These are phyloP conservation scores for Senna tora DNA, from an alignment of 306 rosid genomes.

Conservation along the genomic window DNA sequence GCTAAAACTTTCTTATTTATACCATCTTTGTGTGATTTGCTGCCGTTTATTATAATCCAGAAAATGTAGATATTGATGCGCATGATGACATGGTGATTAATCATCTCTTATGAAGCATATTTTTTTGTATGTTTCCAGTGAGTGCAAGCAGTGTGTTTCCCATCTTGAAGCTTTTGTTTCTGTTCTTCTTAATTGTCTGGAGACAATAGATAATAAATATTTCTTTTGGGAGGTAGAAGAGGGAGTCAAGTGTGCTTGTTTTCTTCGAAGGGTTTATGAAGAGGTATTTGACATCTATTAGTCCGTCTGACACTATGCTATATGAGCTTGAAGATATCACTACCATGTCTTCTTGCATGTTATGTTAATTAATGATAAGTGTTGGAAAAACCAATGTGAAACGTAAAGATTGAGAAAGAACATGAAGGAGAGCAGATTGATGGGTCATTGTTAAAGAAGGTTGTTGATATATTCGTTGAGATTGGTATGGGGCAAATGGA, in stretches of 20 bases:
- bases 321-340: not conserved
- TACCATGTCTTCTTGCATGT: constrained; percentile 28
- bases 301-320: no score
- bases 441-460: no score
- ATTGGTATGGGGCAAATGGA: no score
- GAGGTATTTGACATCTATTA: constrained; percentile 87
- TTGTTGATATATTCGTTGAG: no score
- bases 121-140: constrained; percentile 53
- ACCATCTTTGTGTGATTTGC: constrained; percentile 12
- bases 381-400: no score
- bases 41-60: constrained; percentile 24
- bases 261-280: constrained; percentile 77
- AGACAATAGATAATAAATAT: constrained; percentile 59
- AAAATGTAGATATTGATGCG: constrained; percentile 12
- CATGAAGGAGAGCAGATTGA: no score
- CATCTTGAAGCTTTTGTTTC: constrained; percentile 75
- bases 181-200: constrained; percentile 81
- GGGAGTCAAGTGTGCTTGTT: constrained; percentile 83
- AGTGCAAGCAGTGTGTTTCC: constrained; percentile 67
- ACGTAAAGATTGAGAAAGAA: no score
- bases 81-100: no score
- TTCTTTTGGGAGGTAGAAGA: constrained; percentile 77
- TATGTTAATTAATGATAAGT: not conserved
- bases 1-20: not conserved
- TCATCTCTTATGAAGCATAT: constrained; percentile 3